phyloP scores from a whole-genome alignment of 257 asterid genomes.

The Salvia rosmarinus region DNA sequence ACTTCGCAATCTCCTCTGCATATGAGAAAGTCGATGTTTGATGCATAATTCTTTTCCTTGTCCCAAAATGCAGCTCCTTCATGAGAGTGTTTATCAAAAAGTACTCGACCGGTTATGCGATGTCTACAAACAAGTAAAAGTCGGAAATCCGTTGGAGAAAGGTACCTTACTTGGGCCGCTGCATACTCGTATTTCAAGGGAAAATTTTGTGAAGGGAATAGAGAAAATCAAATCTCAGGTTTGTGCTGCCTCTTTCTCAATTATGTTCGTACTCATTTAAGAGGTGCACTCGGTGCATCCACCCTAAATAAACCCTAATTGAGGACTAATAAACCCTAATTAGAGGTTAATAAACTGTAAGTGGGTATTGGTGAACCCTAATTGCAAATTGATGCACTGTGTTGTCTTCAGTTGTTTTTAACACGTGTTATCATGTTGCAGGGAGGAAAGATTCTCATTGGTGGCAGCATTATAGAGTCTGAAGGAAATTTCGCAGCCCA shows the following conservation, averaged over 20 bases:
- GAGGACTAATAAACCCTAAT: too few species aligned
- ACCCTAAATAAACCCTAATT: too few species aligned
- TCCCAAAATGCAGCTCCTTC: conserved; percentile 70
- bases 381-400: too few species aligned
- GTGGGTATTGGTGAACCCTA: too few species aligned
- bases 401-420: too few species aligned
- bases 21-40: conserved; percentile 9
- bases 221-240: conserved; percentile 85
- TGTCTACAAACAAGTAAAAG: conserved; percentile 85
- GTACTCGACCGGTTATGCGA: conserved; percentile 75
- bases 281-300: too few species aligned
- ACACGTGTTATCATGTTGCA: conserved; percentile 39
- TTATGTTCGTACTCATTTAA: conserved; percentile 1
- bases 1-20: conserved; percentile 5
- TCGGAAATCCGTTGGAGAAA: conserved; percentile 90
- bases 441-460: conserved; percentile 87
- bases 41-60: conserved; percentile 8
- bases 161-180: conserved; percentile 93
- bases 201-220: conserved; percentile 78
- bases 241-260: conserved; percentile 22
- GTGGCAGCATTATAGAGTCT: conserved; percentile 72
- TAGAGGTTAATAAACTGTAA: too few species aligned
- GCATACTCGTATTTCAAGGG: conserved; percentile 73
- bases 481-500: conserved; percentile 89
- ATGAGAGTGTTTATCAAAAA: conserved; percentile 76